Base-by-base conservation (phyloP, 148 eudicot genomes). In the Nepenthes gracilis region DNA sequence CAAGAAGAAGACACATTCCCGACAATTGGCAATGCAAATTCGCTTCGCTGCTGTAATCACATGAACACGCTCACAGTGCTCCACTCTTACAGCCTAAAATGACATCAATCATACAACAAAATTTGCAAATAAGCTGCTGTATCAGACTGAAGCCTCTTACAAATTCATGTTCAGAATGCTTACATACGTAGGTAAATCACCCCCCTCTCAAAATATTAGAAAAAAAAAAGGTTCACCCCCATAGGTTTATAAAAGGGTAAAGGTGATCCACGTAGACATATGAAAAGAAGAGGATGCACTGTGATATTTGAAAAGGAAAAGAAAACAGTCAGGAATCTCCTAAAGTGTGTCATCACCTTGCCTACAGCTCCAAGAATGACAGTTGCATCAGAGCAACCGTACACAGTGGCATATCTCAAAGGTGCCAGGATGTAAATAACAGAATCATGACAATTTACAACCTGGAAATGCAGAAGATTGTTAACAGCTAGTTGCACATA, bases 51-150 rank as follows among this genome's bases (percentile, higher is more conserved):
- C 97, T 54, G 76, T 65, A 64, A 93, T 83, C 67, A 93, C 77
- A 66, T 93, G 99, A 72, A 93, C 97, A 68, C 99, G 91, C 70
- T 93, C 99, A 75, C 99, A 93, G 57, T 93, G 99, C 70, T 93
- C 97, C 62, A 93, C 80, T 78, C 97, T 79, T 70, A 93, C 73
- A 76, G 97, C 96, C 99, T 93, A 67, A 53, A 23, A 55, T 15
- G n/a, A 45, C 14, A 59, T 2, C 48, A 57, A 12, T 55, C 56
- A 60, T 14, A 62, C 5, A 1, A 50, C 54, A 59, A 11, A n/a
- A 6, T n/a, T 5, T 49, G 6, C 8, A 40, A 49, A 61, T 54
- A 55, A 55, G 36, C 58, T 55, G 2, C 8, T 55, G 6, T 4
- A 55, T 32, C 14, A 35, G 6, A 8, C 58, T 55, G 45, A 59